A percentile compares a stretch with the other conserved stretches of the same genome.
These are phyloP conservation scores for Yarrowia sp. DNA, from an alignment of 805 yeast species.

Conservation along the genomic window DNA sequence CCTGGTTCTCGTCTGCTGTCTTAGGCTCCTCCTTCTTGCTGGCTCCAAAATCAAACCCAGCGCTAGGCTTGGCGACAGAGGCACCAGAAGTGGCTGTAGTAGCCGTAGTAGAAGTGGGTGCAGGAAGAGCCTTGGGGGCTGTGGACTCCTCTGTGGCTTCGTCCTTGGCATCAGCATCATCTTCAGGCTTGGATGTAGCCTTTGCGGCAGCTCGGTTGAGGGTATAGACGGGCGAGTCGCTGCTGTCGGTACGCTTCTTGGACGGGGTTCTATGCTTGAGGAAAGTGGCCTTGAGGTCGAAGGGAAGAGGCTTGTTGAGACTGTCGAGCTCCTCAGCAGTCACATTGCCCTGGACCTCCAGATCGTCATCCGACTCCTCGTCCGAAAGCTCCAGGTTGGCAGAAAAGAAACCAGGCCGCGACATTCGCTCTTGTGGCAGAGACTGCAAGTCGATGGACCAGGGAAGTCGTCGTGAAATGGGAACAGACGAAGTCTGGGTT, in stretches of 20 bases:
- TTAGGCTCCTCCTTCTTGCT: neutral
- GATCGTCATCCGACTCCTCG: constrained; percentile 25
- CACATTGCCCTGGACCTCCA: neutral
- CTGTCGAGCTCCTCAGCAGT: constrained; percentile 15
- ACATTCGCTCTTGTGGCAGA: constrained; percentile 16
- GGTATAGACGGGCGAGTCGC: constrained; percentile 5
- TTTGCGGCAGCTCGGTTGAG: constrained; percentile 14
- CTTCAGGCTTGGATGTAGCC: neutral
- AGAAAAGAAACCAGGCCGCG: constrained; percentile 11
- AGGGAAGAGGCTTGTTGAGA: constrained; percentile 5
- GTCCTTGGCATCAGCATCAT: neutral
- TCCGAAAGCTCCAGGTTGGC: constrained; percentile 32
- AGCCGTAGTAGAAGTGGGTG: neutral
- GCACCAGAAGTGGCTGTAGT: neutral
- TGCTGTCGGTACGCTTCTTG: neutral
- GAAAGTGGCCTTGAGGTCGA: constrained; percentile 28
- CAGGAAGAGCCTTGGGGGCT: constrained; percentile 15
- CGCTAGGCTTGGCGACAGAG: constrained; percentile 20
- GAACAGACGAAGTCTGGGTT: constrained; percentile 20
- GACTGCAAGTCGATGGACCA: constrained; percentile 28
- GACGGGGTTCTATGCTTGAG: constrained; percentile 19
- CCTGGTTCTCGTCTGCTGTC: neutral
- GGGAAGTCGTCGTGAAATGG: constrained; percentile 3
- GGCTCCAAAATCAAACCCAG: constrained; percentile 19
- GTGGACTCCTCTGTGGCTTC: neutral